Evolutionary conservation across 805 yeast genomes (phyloP), one percentile per base, ranked within the genome.

Genomic region (Wickerhamomyces alni): DNA sequence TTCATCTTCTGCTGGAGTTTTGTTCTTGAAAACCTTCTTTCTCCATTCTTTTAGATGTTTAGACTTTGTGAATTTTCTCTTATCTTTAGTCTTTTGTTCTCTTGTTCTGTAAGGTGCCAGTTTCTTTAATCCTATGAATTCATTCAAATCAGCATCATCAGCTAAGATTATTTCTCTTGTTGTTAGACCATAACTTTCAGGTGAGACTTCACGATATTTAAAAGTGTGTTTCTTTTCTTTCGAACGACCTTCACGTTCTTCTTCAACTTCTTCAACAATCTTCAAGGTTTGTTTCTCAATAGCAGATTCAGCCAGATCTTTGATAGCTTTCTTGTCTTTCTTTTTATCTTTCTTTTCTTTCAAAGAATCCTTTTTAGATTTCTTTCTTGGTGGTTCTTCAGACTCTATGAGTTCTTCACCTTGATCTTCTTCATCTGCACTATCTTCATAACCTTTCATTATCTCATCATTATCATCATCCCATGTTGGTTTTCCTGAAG

Each of bases 201-300:
- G 97, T 1, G 96, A 88, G 4, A 93, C 98, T 52, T 88, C 95
- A 53, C 97, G 76, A 58, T 93, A 93, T 52, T 79, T 80, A 72
- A 93, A 91, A 39, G 69, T 73, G 3, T 67, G 69, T 5, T 60
- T 70, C 32, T 61, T 61, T 8, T 67, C 61, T 22, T 66, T 65
- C 1, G 77, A 67, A 44, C 88, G 80, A 37, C 86, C 76, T 49
- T 78, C 77, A 46, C 67, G 59, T 41, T 70, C 82, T 44, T 72
- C 73, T 46, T 78, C 83, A 8, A 82, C 77, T 51, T 84, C 87
- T 24, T 84, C 91, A 19, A 80, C 54, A 28, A 87, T 66, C 29
- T 75, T 74, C 17, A 77, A 61, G 25, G 81, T 73, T 50, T 87
- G 85, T 26, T 81, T 70, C 38, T 85, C 88, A n/a, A 91, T 85